Base-by-base conservation (phyloP, 2,329 filamentous ascomycete genomes). In the Colletotrichum sp. region DNA sequence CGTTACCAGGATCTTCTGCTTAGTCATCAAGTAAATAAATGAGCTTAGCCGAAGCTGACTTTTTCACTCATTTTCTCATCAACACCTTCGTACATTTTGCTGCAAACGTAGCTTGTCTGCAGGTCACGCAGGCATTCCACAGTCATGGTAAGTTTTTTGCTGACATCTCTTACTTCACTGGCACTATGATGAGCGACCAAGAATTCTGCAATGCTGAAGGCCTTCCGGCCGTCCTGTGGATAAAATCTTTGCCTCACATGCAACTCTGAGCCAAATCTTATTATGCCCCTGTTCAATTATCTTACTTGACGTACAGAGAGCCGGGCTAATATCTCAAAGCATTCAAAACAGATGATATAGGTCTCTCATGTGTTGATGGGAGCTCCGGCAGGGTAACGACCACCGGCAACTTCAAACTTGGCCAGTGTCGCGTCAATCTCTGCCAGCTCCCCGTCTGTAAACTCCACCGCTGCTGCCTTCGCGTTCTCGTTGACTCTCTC, bases 401-500 rank as follows among this genome's bases (percentile, higher is more conserved):
- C 81, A 3, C 91, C 91, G 3, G 83, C 82, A 9, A 87, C 79
- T 61, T 87, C 84, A 78, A 91, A 89, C 70, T 84, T 86, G 12
- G 82, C 83, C 28, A 92, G 79, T 12, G 90, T 86, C 18, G 80
- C 79, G 65, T 91, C 88, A 66, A 93, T 89, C 77, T 87, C 85
- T 8, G 79, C 80, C 81, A 91, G 80, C 77, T 93, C 91, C 6
- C 85, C 86, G 4, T 87, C 84, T 2, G 84, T 87, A 61, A 93
- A 80, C 2, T 88, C 83, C 7, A 92, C 84, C 43, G 85, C 83
- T 7, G 92, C 84, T 43, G 85, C 77, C 75, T 85, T 88, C 36
- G 86, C 83, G 78, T 94, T 94, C 86, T 94, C 93, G n/a, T 85
- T 79, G 13, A 94, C 87, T 26, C 92, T 87, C 48, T 84, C 87